A percentile compares a stretch with the other conserved stretches of the same genome.
These are phyloP conservation scores for Setaria viridis DNA, from an alignment of 202 grass and related monocot genomes.

Conservation along the genomic window DNA sequence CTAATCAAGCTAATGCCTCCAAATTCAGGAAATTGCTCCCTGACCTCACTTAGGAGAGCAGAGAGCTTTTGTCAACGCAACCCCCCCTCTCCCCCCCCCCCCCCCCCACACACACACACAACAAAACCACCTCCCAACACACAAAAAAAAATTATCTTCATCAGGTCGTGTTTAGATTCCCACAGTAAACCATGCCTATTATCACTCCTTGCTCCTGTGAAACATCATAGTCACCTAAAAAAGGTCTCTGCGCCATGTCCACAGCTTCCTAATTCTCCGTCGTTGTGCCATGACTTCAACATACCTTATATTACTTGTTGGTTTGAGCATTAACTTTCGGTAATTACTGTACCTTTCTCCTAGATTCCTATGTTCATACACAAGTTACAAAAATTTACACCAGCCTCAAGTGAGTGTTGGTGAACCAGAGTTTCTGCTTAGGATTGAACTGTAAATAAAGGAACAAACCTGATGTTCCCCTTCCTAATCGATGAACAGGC, in stretches of 20 bases:
- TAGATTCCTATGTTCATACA: conserved; percentile 23
- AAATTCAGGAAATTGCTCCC: neutral
- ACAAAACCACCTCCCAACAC: too few relatives aligned
- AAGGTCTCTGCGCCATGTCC: neutral
- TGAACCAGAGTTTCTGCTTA: conserved; percentile 9
- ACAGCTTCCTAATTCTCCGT: neutral
- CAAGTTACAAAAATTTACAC: neutral
- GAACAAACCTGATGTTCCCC: conserved; percentile 92
- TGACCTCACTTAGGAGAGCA: neutral
- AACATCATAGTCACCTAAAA: neutral
- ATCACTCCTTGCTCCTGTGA: neutral
- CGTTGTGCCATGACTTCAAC: neutral
- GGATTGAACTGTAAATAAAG: conserved; percentile 29
- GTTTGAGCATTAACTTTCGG: neutral
- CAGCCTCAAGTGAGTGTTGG: conserved; percentile 12
- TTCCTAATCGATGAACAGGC: conserved; percentile 90
- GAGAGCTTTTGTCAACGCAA: neutral
- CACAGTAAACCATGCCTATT: neutral
- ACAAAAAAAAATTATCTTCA: neutral
- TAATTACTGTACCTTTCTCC: neutral
- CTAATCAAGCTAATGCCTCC: neutral
- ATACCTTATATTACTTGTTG: neutral
- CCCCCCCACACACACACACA: neutral
- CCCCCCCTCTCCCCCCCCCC: neutral
- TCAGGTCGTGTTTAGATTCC: neutral